phyloP scores from a whole-genome alignment of 352 stramenopile species.

The Pythium scleroteichum region DNA sequence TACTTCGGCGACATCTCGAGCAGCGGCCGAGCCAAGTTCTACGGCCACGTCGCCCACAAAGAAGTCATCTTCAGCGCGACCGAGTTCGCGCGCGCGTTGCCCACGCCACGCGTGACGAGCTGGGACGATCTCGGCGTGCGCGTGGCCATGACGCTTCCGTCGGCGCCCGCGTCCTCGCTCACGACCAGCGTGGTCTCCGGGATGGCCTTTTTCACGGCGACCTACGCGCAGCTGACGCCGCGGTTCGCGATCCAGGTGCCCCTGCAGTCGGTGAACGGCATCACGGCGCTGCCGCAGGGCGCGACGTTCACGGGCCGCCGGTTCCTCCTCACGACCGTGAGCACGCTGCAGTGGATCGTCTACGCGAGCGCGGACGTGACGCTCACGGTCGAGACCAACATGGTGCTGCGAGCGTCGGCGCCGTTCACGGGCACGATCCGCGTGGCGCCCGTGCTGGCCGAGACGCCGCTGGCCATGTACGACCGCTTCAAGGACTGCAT shows the following conservation, averaged over 20 bases:
- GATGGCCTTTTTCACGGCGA: conserved; percentile 74
- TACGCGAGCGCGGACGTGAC: conserved; percentile 42
- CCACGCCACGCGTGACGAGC: conserved; percentile 49
- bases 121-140: conserved; percentile 73
- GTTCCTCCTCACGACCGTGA: conserved; percentile 56
- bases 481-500: conserved; percentile 69
- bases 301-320: conserved; percentile 35
- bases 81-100: conserved; percentile 47
- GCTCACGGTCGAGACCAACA: conserved; percentile 45
- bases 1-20: conserved; percentile 51
- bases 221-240: conserved; percentile 54
- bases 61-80: conserved; percentile 59
- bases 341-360: conserved; percentile 57
- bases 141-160: conserved; percentile 39
- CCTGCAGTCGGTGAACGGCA: conserved; percentile 55
- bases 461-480: conserved; percentile 48
- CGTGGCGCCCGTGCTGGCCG: conserved; percentile 40
- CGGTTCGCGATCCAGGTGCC: conserved; percentile 52
- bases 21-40: conserved; percentile 51
- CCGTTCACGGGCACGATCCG: conserved; percentile 51
- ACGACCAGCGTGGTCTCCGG: conserved; percentile 59
- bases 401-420: conserved; percentile 35
- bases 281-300: conserved; percentile 25
- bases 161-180: conserved; percentile 28
- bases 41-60: conserved; percentile 59